These are phyloP conservation scores for Cocos nucifera DNA, from an alignment of 176 grass and related monocot species.

Conservation along the genomic window DNA sequence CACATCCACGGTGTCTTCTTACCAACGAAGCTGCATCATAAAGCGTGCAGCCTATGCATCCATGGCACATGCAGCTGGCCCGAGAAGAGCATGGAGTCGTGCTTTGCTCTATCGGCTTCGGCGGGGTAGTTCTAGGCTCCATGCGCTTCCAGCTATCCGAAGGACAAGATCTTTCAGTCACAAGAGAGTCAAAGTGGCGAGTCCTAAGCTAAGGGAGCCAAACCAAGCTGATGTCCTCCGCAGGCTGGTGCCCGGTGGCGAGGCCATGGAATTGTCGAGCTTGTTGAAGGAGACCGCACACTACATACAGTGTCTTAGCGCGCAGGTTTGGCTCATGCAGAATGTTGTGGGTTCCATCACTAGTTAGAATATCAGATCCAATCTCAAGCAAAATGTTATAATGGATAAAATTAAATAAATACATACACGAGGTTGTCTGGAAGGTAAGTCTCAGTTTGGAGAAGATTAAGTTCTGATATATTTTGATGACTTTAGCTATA, in stretches of 20 bases:
- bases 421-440: too few species aligned
- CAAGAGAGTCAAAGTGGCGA: too few species aligned
- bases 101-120: conserved; percentile 35
- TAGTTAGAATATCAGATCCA: conserved; percentile 2
- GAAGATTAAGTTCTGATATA: too few species aligned
- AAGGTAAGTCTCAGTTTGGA: too few species aligned
- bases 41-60: conserved; percentile 62
- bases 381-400: too few species aligned
- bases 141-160: too few species aligned
- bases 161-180: neutral
- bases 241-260: conserved; percentile 54
- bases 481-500: too few species aligned
- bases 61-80: conserved; percentile 43
- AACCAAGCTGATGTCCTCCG: conserved; percentile 42
- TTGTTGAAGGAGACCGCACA: conserved; percentile 87
- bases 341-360: conserved; percentile 60
- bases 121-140: too few species aligned
- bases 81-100: conserved; percentile 43
- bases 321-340: conserved; percentile 89
- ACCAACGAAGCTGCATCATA: conserved; percentile 46
- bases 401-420: too few species aligned
- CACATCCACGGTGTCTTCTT: neutral
- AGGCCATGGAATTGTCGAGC: conserved; percentile 57
- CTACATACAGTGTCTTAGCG: conserved; percentile 48
- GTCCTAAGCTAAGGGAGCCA: conserved; percentile 21